Evolutionary conservation across 192 early-diverging fungal species (phyloP), one percentile per base, ranked within the genome.

Genomic region (Rhizophagus sp.): DNA sequence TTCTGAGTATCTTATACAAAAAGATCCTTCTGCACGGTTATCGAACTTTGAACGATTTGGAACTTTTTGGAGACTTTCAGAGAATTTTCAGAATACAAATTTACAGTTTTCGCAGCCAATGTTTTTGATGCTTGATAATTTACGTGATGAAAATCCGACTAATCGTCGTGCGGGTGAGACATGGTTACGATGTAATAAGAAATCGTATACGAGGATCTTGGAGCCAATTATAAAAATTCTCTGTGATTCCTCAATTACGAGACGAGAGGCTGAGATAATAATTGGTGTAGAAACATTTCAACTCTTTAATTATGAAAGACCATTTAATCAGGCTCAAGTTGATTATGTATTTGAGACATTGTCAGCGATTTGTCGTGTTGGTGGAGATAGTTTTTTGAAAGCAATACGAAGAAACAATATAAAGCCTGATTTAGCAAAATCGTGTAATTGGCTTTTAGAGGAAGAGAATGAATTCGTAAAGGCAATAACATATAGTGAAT

Each of bases 81-180:
- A 90, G 8, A 79, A 87, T 52, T 85, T 82, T 8, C 66, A 81
- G 19, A 73, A 85, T 44, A 68, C 80, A 17, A 80, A 82, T 2
- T 75, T 88, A 44, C 83, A 87, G 1, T 96, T 96, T 82, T 86
- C 92, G 1, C 83, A 95, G 69, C 91, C 93, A 4, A 88, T 96
- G 85, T 92, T 96, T 78, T 76, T 97, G 10, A 89, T 94, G 66
- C 81, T 97, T 10, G 96, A 97, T 76, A 85, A 89, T 57, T 83
- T 95, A 50, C 79, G 85, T 36, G 89, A 89, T 39, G 80, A 86
- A 33, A 87, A 86, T 64, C 87, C 89, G 0, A 81, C 87, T 0
- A 83, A 91, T 71, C 85, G 87, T 44, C 85, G 91, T 36, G 88
- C 87, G 17, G 93, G 91, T 34, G 92, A 95, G 67, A 88, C 85